Conservation (phyloP, 345 rosid genomes). For the Microthlaspi erraticum region DNA sequence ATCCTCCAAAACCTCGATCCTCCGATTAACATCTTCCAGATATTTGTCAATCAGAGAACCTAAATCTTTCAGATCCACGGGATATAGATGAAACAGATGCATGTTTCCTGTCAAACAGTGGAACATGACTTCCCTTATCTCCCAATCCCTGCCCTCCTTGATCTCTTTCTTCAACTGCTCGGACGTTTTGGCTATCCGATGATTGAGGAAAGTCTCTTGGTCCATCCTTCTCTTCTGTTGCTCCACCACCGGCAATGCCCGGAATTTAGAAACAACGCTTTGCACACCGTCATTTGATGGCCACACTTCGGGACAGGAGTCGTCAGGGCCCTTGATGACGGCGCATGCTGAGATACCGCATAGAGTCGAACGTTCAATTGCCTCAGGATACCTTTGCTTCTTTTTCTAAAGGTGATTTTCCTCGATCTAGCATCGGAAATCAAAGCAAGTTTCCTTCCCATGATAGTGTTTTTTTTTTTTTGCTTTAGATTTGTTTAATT, state of each 20-base stretch:
- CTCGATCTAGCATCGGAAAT: conserved; percentile 38
- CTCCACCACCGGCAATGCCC: too few relatives aligned
- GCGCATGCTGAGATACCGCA: conserved; percentile 12
- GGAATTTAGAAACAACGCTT: conserved; percentile 5
- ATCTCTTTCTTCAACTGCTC: neutral
- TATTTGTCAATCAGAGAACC: conserved; percentile 32
- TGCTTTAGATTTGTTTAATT: too few relatives aligned
- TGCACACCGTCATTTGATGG: conserved; percentile 33
- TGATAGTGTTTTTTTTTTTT: too few relatives aligned
- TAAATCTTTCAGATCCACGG: neutral
- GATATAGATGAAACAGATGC: too few relatives aligned
- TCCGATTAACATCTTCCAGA: conserved; percentile 27
- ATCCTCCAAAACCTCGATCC: neutral
- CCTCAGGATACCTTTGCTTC: conserved; percentile 44
- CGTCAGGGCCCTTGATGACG: conserved; percentile 35
- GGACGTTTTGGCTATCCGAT: conserved; percentile 22
- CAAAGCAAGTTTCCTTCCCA: conserved; percentile 36
- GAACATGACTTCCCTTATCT: too few relatives aligned
- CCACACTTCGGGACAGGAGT: conserved; percentile 39
- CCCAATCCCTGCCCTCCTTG: too few relatives aligned
- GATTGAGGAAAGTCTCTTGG: conserved; percentile 10
- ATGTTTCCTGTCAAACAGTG: too few relatives aligned
- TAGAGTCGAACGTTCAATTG: conserved; percentile 40
- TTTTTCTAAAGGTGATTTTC: conserved; percentile 40
- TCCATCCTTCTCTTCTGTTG: too few relatives aligned